Base-by-base conservation (phyloP, 2,329 filamentous ascomycete genomes). In the Colletotrichum agaves region DNA sequence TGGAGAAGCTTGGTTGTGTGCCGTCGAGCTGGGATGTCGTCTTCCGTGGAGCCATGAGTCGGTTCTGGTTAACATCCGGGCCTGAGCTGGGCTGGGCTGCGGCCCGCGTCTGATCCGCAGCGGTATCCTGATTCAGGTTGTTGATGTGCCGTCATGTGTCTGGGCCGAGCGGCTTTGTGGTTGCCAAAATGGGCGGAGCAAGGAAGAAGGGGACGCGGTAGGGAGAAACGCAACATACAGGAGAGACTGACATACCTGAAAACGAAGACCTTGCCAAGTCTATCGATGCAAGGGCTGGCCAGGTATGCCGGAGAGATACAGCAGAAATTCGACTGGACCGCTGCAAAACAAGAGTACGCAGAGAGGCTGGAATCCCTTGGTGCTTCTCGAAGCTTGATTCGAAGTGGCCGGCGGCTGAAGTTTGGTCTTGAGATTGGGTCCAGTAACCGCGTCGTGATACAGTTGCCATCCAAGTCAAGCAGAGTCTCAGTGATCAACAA, bases 261-360 rank as follows among this genome's bases (percentile, higher is more conserved):
- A 49, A 33, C 37, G 31, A 21, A 49, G 19, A n/a, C 60, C 58
- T 41, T 46, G 60, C 64, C 60, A 59, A 59, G 53, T 64, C n/a
- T 53, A 64, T 47, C 33, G 33, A 64, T 59, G 61, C 64, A 67
- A 58, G 60, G 44, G 47, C 64, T 41, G 23, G 46, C 39, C 19
- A 49, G 21, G 37, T 23, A 49, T 23, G 31, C 49, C 15, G 39
- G 15, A 7, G 37, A 27, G 10, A 33, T 33, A 37, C 46, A 35
- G 17, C 3, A 19, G 31, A 27, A 27, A 7, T 27, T 27, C 27
- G 5, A 8, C 5, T 27, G 6, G 27, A 27, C 27, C 27, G 27
- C 27, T 27, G 27, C 11, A 15, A 17, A 15, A 11, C n/a, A 17
- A 21, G 44, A 21, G 35, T 12, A 50, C 17, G 7, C n/a, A 21